These are phyloP conservation scores for Globisporangium perplexum DNA, from an alignment of 352 stramenopile species.

Conservation along the genomic window DNA sequence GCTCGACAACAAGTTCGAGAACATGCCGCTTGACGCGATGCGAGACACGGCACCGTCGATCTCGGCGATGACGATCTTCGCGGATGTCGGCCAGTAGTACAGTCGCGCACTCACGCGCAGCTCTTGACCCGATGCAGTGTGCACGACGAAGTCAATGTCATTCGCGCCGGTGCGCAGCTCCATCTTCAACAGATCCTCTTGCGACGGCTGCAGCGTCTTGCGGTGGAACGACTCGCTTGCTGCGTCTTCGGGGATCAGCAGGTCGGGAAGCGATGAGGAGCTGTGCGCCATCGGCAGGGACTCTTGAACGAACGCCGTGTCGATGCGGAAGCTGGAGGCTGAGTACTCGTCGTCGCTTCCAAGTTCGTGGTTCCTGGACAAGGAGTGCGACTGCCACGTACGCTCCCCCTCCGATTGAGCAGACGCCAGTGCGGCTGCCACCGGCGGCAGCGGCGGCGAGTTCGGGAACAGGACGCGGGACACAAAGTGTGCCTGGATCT, in stretches of 20 bases:
- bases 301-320: constrained; percentile 3
- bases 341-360: background rate
- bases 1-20: constrained; percentile 21
- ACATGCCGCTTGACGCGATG: constrained; percentile 24
- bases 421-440: constrained; percentile 1
- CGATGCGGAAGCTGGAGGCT: background rate
- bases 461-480: constrained; percentile 65
- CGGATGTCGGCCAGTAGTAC: constrained; percentile 64
- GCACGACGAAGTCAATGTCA: constrained; percentile 62
- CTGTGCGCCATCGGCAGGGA: background rate
- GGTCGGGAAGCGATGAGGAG: background rate
- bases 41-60: constrained; percentile 76
- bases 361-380: background rate
- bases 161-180: constrained; percentile 52
- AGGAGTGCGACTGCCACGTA: background rate
- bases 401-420: constrained; percentile 1
- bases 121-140: constrained; percentile 13
- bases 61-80: constrained; percentile 79
- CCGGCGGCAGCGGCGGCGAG: constrained; percentile 31
- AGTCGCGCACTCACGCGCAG: constrained; percentile 50
- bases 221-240: constrained; percentile 26
- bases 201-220: constrained; percentile 58
- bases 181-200: constrained; percentile 60
- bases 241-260: constrained; percentile 1
- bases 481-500: constrained; percentile 61